These are phyloP conservation scores for Phialophora macrospora DNA, from an alignment of 2,329 filamentous ascomycete species.

Conservation along the genomic window DNA sequence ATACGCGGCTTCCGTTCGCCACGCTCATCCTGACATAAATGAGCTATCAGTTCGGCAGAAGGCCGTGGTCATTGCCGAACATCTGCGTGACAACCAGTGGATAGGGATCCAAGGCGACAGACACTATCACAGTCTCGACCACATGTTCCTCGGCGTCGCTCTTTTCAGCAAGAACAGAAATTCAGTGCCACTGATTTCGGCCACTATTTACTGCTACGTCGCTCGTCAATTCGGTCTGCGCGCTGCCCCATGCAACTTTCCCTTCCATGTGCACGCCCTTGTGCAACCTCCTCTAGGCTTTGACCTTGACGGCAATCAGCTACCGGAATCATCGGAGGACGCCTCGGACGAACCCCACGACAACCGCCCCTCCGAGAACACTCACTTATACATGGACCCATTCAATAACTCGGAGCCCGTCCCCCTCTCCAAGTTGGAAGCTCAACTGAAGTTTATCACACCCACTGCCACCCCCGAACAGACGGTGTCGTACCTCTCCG, in stretches of 20 bases:
- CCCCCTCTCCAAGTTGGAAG: conserved; percentile 61
- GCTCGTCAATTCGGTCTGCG: conserved; percentile 75
- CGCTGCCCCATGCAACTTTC: conserved; percentile 79
- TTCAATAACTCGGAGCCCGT: conserved; percentile 74
- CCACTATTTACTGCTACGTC: conserved; percentile 82
- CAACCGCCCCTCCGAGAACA: conserved; percentile 37
- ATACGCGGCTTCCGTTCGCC: conserved; percentile 63
- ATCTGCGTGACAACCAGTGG: conserved; percentile 70
- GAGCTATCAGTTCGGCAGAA: conserved; percentile 67
- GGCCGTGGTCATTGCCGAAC: conserved; percentile 70
- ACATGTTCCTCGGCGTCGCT: conserved; percentile 85
- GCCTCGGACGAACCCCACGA: conserved; percentile 32
- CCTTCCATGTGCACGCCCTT: conserved; percentile 82
- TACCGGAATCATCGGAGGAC: conserved; percentile 37
- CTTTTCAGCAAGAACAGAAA: conserved; percentile 74
- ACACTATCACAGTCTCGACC: conserved; percentile 78
- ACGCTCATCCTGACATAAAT: conserved; percentile 59
- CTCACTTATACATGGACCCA: conserved; percentile 76
- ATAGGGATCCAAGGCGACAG: conserved; percentile 70
- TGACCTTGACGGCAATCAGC: conserved; percentile 61
- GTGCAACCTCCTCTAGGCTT: conserved; percentile 65
- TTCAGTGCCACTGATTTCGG: conserved; percentile 83
- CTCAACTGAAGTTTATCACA: conserved; percentile 61
- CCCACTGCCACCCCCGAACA: conserved; percentile 41
- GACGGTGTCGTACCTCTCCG: conserved; percentile 62